A percentile compares a stretch with the other conserved stretches of the same genome.
These are phyloP conservation scores for Alternaria sp. DNA, from an alignment of 2,329 filamentous ascomycete species.

Conservation along the genomic window DNA sequence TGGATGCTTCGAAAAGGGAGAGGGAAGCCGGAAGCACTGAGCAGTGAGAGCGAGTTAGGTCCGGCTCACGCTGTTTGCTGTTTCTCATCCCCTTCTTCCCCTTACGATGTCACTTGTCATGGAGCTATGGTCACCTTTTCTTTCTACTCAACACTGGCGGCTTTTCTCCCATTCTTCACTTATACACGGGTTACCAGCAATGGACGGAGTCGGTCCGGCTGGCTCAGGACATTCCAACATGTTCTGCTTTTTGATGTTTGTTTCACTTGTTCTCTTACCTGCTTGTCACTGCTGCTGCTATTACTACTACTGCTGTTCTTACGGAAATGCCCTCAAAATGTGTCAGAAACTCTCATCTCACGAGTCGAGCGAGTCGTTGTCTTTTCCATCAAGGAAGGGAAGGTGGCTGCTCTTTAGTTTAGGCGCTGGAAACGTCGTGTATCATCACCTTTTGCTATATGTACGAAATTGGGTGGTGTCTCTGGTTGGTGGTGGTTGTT, in stretches of 20 bases:
- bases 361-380: slow-evolving; percentile 16
- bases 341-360: slow-evolving; percentile 37
- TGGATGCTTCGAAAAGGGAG: slow-evolving; percentile 44
- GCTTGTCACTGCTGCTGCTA: neutral
- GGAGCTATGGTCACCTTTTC: slow-evolving; percentile 19
- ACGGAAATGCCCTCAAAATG: slow-evolving; percentile 20
- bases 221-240: slow-evolving; percentile 9
- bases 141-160: neutral
- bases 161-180: slow-evolving; percentile 5
- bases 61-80: slow-evolving; percentile 22
- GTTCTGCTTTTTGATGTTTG: slow-evolving; percentile 7
- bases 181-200: slow-evolving; percentile 33
- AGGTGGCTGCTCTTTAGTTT: slow-evolving; percentile 16
- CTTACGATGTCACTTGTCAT: slow-evolving; percentile 23
- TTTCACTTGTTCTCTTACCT: neutral
- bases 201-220: slow-evolving; percentile 15
- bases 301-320: neutral
- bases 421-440: slow-evolving; percentile 41
- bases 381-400: neutral
- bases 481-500: slow-evolving; percentile 11
- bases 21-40: slow-evolving; percentile 46
- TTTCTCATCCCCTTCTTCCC: slow-evolving; percentile 15
- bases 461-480: slow-evolving; percentile 25
- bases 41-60: slow-evolving; percentile 33
- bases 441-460: slow-evolving; percentile 31